Base-by-base conservation (phyloP, 75 land plant species). In the Selaginella moellendorffii region DNA sequence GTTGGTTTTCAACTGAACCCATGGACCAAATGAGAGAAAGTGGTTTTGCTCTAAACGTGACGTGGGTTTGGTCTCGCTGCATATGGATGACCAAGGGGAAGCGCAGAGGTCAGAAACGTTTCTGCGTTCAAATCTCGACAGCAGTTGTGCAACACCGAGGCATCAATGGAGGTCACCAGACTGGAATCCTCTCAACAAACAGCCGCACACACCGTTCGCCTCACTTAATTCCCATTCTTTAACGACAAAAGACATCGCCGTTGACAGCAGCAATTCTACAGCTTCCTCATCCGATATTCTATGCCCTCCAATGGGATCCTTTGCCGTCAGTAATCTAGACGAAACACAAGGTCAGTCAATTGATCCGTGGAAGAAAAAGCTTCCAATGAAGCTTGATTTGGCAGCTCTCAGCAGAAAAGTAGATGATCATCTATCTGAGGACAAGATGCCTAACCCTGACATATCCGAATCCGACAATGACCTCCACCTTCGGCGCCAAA, bases 101-200 rank as follows among this genome's bases (percentile, higher is more conserved):
- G 65, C 14, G 60, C 24, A 56, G 60, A 24, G n/a, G 60, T 9
- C 60, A 56, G 24, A 56, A 18, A 56, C 14, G 5, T 20, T 20
- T 20, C 8, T 20, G 5, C 24, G 60, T 20, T 20, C 20, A 5
- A 20, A 2, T 8, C 60, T 63, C 46, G 46, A 54, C 54, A 69
- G 29, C 31, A 63, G 68, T 10, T 20, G 21, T 0, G 63, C 22
- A 2, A 24, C 54, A 63, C 59, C 71, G 29, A 61, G 31, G 24
- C 71, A 69, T 24, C 71, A 69, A 26, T 69, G 68, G 68, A 30
- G 71, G 27, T 62, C 65, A 24, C 36, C 62, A 53, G 46, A 63
- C 31, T 69, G 71, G 71, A 69, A 63, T 17, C 28, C 60, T 24
- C 27, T 29, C 64, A 25, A 63, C 2, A 18, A 10, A 19, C n/a